Percentiles rank a stretch among this genome's conserved stretches.
phyloP scores from a whole-genome alignment of 495 filamentous ascomycete species.

The Bryoglossum gracile region DNA sequence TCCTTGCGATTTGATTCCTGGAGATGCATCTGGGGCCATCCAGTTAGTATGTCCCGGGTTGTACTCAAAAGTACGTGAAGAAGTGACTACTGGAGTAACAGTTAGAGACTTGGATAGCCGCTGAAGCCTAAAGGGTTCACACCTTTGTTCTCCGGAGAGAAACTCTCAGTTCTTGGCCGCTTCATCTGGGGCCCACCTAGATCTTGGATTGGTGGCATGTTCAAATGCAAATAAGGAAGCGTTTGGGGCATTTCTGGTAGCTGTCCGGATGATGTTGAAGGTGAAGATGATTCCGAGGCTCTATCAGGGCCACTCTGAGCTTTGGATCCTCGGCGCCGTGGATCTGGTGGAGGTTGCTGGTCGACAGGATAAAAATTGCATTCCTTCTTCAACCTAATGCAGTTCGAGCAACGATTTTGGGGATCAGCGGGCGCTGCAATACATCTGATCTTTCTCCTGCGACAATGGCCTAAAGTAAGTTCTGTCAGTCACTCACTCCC shows the following conservation, averaged over 20 bases:
- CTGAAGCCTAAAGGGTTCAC: not conserved
- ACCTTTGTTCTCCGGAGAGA: constrained; percentile 27
- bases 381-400: constrained; percentile 92
- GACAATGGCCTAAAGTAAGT: constrained; percentile 70
- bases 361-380: constrained; percentile 94
- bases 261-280: constrained; percentile 38
- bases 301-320: constrained; percentile 23
- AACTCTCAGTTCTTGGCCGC: constrained; percentile 25
- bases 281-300: constrained; percentile 43
- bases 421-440: constrained; percentile 66
- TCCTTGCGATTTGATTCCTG: constrained; percentile 11
- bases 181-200: constrained; percentile 41
- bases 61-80: constrained; percentile 24
- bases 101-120: constrained; percentile 7
- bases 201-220: constrained; percentile 41
- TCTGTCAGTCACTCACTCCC: constrained; percentile 13
- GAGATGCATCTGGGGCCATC: constrained; percentile 26
- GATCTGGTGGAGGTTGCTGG: constrained; percentile 55
- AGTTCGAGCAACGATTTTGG: constrained; percentile 86
- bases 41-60: constrained; percentile 18
- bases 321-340: constrained; percentile 21
- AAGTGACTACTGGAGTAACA: constrained; percentile 16
- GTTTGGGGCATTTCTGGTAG: constrained; percentile 36
- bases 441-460: constrained; percentile 92
- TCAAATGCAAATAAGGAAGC: constrained; percentile 35